Base-by-base conservation (phyloP, 169 alveolate species). In the Fabrea salina region DNA sequence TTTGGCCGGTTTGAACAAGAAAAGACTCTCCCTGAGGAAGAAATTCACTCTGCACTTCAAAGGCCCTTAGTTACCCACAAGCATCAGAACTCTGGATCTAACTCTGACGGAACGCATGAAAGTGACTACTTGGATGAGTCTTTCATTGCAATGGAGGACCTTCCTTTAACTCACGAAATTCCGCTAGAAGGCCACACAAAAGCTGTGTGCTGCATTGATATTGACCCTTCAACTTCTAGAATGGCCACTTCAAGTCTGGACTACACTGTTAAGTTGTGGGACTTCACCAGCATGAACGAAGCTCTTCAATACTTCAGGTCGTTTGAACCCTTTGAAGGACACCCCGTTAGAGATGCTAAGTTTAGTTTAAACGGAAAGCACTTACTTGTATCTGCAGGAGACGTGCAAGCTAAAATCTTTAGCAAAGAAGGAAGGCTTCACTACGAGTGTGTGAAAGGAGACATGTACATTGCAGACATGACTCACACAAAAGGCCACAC, bases 401-500 rank as follows among this genome's bases (percentile, higher is more conserved):
- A 75, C 30, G 53, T 81, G 40, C 84, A 87, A 67, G 89, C 92
- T 0, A 80, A 81, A 86, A 70, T 91, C 8, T 82, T 82, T 27
- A 81, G 86, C 59, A 75, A 88, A 56, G 91, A 87, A 43, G 95
- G 95, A 5, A 82, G 75, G 1, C 68, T 56, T 50, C 85, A 80
- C 22, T 57, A 80, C 13, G 78, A 86, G 35, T 86, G 93, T 41
- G 72, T 91, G 33, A 80, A 86, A 67, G 96, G 96, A 11, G 96
- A 92, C 75, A 88, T 83, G 88, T 92, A 92, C 79, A 87, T 92
- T 51, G 79, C 82, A 32, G 96, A 92, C 71, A 82, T 88, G 57
- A 79, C 57, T 54, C 86, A 89, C 50, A 92, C 96, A 16, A 86
- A 92, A 50, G 96, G 96, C 0, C 96, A 92, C 70, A 91, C 92